Percentiles rank a stretch among this genome's conserved stretches.
phyloP scores from a whole-genome alignment of 208 protist species.

The Trypanosoma mega region DNA sequence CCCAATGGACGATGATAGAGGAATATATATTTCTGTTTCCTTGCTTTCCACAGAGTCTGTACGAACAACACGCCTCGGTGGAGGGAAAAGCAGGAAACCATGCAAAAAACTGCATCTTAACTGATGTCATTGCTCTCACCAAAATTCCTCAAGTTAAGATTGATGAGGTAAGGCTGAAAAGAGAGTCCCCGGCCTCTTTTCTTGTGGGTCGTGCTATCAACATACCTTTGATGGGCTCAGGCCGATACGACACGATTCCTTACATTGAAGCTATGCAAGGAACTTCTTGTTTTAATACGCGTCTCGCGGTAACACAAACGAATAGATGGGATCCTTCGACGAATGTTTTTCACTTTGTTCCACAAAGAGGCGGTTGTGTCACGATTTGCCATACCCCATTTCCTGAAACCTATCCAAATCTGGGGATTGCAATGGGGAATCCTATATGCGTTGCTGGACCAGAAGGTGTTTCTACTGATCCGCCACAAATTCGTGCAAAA shows the following conservation, averaged over 20 bases:
- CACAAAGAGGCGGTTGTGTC: slow-evolving; percentile 59
- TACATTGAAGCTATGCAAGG: slow-evolving; percentile 69
- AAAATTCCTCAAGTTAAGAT: slow-evolving; percentile 33
- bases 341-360: slow-evolving; percentile 52
- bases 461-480: slow-evolving; percentile 72
- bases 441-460: slow-evolving; percentile 67
- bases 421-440: slow-evolving; percentile 59
- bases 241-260: slow-evolving; percentile 41
- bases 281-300: slow-evolving; percentile 60
- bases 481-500: slow-evolving; percentile 60
- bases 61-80: too few relatives aligned
- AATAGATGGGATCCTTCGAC: slow-evolving; percentile 55
- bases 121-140: slow-evolving; percentile 47
- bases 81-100: slow-evolving; percentile 37
- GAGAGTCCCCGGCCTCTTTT: slow-evolving; percentile 17
- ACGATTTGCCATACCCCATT: slow-evolving; percentile 71
- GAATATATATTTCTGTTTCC: too few relatives aligned
- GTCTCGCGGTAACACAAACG: slow-evolving; percentile 50
- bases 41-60: too few relatives aligned
- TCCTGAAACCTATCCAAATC: slow-evolving; percentile 51
- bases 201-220: slow-evolving; percentile 54
- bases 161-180: neutral
- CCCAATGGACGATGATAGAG: too few relatives aligned
- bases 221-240: slow-evolving; percentile 41
- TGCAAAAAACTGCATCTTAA: slow-evolving; percentile 50